A percentile compares a stretch with the other conserved stretches of the same genome.
These are phyloP conservation scores for Fusarium sp. DNA, from an alignment of 2,329 filamentous ascomycete genomes.

Conservation along the genomic window DNA sequence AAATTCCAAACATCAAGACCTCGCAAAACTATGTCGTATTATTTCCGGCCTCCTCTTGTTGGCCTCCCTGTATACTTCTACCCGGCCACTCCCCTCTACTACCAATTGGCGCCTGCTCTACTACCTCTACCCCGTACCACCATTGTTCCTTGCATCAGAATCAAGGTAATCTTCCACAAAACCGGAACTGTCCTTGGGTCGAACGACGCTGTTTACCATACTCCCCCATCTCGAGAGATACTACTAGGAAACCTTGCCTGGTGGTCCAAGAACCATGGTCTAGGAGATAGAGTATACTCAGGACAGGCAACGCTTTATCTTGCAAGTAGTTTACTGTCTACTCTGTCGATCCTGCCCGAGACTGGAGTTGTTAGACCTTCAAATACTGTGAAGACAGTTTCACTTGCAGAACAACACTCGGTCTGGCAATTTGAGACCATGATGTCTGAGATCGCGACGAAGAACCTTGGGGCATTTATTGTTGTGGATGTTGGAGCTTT, in stretches of 20 bases:
- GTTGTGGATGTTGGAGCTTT: conserved; percentile 35
- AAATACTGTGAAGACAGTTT: conserved; percentile 46
- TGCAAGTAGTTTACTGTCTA: conserved; percentile 15
- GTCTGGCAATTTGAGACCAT: conserved; percentile 42
- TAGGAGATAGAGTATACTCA: conserved; percentile 25
- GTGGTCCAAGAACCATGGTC: conserved; percentile 20
- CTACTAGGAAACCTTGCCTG: conserved; percentile 27
- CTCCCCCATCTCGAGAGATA: conserved; percentile 22
- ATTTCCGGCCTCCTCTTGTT: background rate
- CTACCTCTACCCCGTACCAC: background rate
- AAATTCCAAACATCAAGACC: background rate
- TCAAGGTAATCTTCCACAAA: conserved; percentile 38
- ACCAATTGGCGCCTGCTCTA: background rate
- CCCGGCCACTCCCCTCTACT: background rate
- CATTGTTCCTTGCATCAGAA: conserved; percentile 9
- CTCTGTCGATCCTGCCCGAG: conserved; percentile 11
- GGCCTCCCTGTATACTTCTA: background rate
- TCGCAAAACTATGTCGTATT: conserved; percentile 16
- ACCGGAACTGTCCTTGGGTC: conserved; percentile 22
- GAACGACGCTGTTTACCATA: conserved; percentile 27
- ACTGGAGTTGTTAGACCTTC: conserved; percentile 24
- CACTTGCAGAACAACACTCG: conserved; percentile 41
- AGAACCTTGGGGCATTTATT: conserved; percentile 37
- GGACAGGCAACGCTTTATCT: conserved; percentile 31
- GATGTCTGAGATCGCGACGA: conserved; percentile 24